phyloP scores from a whole-genome alignment of 148 eudicot genomes.

The Dysphania ambrosioides region DNA sequence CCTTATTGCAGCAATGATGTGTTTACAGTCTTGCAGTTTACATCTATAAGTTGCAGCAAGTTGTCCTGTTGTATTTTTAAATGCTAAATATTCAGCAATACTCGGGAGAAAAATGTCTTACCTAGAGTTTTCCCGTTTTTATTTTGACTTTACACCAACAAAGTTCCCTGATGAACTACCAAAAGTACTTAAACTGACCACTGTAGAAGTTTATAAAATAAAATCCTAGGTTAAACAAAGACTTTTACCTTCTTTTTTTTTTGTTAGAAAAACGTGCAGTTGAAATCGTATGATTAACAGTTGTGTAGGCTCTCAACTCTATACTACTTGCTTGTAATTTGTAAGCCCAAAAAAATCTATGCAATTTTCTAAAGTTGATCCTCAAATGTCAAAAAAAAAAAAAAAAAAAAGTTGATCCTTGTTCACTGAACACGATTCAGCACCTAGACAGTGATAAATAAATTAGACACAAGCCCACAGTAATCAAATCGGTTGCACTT shows the following conservation, averaged over 20 bases:
- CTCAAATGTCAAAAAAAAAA: too few species aligned
- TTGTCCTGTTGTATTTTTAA: not conserved
- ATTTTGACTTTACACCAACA: too few species aligned
- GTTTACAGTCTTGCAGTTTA: conserved; percentile 13
- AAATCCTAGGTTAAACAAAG: too few species aligned
- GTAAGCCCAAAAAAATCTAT: too few species aligned
- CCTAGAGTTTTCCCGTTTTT: too few species aligned
- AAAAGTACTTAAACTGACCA: not conserved
- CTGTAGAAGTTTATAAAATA: too few species aligned
- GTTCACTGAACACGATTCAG: not conserved
- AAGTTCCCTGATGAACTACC: too few species aligned
- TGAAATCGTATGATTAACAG: not conserved
- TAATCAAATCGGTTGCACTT: not conserved
- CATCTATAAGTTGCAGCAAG: not conserved
- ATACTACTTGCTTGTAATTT: not conserved
- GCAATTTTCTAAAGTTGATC: too few species aligned
- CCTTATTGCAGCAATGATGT: conserved; percentile 12
- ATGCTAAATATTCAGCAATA: not conserved
- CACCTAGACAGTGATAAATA: not conserved
- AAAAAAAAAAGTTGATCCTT: not conserved
- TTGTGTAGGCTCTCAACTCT: not conserved
- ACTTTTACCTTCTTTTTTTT: too few species aligned
- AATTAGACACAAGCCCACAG: not conserved
- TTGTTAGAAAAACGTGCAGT: too few species aligned
- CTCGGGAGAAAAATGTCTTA: conserved; percentile 1